phyloP scores from a whole-genome alignment of 306 rosid genomes.

The Senna siamea region DNA sequence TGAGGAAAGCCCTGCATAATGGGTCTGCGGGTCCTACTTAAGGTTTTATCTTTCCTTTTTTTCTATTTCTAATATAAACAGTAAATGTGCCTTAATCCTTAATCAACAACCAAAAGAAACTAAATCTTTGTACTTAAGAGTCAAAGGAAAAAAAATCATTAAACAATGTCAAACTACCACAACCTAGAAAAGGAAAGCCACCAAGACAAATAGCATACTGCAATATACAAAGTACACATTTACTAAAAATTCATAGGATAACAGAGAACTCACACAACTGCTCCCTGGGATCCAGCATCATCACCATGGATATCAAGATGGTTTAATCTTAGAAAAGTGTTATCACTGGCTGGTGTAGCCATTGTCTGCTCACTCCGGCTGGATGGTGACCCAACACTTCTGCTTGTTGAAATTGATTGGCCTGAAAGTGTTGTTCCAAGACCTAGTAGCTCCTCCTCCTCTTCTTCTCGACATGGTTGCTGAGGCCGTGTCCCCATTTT shows the following conservation, averaged over 20 bases:
- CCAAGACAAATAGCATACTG: neutral
- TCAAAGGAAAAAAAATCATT: neutral
- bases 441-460: slow-evolving; percentile 64
- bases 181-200: slow-evolving; percentile 28
- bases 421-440: slow-evolving; percentile 66
- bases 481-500: slow-evolving; percentile 76
- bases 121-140: neutral
- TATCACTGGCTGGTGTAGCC: slow-evolving; percentile 80
- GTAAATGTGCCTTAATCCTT: neutral
- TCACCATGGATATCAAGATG: slow-evolving; percentile 79
- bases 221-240: too few species aligned
- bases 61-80: neutral
- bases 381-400: slow-evolving; percentile 90
- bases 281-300: slow-evolving; percentile 82
- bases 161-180: slow-evolving; percentile 6
- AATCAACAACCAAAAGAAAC: neutral
- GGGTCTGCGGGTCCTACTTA: neutral
- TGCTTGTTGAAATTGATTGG: slow-evolving; percentile 83
- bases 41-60: neutral
- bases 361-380: slow-evolving; percentile 94
- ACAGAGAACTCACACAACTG: slow-evolving; percentile 64
- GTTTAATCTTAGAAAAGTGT: slow-evolving; percentile 59
- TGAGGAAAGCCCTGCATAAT: neutral
- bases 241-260: neutral
- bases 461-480: slow-evolving; percentile 62